Evolutionary conservation across 306 rosid genomes (phyloP), one percentile per base, ranked within the genome.

Genomic region (Pyrus communis): DNA sequence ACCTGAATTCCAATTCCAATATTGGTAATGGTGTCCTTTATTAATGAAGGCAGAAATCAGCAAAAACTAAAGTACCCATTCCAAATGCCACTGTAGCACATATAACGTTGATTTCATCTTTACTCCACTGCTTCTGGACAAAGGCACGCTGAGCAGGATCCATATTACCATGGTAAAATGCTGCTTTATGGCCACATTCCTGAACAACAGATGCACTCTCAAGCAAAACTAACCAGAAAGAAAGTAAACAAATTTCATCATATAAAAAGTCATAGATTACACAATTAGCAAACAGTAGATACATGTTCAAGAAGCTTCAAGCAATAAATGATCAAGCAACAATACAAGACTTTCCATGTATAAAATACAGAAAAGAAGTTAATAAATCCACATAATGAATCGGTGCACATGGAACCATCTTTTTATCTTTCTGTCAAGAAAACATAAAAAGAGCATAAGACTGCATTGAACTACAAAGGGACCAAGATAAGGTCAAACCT

Each of bases 51-150:
- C 75, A 80, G 79, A 22, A 67, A 78, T 76, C 67, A 75, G 74
- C 38, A 82, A 83, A 67, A 71, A 7, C 75, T 38, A 84, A 82
- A 38, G 9, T 95, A 95, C 99, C 99, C 99, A 95, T 95, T 87
- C 99, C 99, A 89, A 95, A 95, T 81, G 99, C 99, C 84, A 95
- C 96, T 28, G 99, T 95, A 67, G 99, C 99, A 77, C 99, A 95
- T 67, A 95, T 95, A 61, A 95, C 84, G 54, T 92, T 92, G 71
- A 95, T 84, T 85, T 95, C 99, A 81, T 95, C 97, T 88, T 92
- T 95, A 84, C 99, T 95, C 97, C 99, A 95, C 81, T 95, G 99
- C 83, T 87, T 90, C 79, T 95, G 99, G 80, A 92, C 86, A 77
- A 78, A 85, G 81, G 99, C 59, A 78, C 99, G 96, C 79, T 86